Evolutionary conservation across 2,329 filamentous ascomycete genomes (phyloP), one percentile per base, ranked within the genome.

Genomic region (Lasiodiplodia citricola): DNA sequence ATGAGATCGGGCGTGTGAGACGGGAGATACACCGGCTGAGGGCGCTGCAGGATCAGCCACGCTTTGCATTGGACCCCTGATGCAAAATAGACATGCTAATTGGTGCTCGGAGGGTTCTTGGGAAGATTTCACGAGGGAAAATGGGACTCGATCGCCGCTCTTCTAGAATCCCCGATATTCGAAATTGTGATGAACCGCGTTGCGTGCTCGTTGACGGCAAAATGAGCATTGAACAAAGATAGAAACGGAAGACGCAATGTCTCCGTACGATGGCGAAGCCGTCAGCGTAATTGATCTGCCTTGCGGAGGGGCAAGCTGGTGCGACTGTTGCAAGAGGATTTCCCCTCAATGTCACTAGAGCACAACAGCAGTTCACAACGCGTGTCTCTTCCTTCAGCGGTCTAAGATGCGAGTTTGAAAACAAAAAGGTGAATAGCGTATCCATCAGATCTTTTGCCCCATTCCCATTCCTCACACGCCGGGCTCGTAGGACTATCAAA

Each of bases 21-120:
- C 44, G 52, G 60, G 47, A 64, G 47, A 52, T 64, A 31, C 60
- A 47, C 18, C 60, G 60, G 7, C 41, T 64, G 31, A 64, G 60
- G 31, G 60, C 47, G 60, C 23, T 64, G n/a, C 60, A 52, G 47
- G 60, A 64, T 64, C 60, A 64, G 47, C 60, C 60, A 38, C 60
- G 44, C 16, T 52, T 52, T 11, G 47, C 60, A 25, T 21, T 35
- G 13, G 31, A 64, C 60, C 60, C 60, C 60, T 64, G 60, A 64
- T 52, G 18, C 41, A 18, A 11, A 51, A 18, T 14, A 38, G 35
- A 18, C 8, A 57, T 47, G 44, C 35, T 57, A 21, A 37, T 57
- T 28, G 25, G 51, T n/a, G 44, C 14, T 51, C n/a, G 38, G 10
- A 31, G 47, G 23, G 31, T n/a, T 37, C 3, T 18, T 11, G 16